Evolutionary conservation across 257 asterid species (phyloP).

Genomic region (Solanum etuberosum): DNA sequence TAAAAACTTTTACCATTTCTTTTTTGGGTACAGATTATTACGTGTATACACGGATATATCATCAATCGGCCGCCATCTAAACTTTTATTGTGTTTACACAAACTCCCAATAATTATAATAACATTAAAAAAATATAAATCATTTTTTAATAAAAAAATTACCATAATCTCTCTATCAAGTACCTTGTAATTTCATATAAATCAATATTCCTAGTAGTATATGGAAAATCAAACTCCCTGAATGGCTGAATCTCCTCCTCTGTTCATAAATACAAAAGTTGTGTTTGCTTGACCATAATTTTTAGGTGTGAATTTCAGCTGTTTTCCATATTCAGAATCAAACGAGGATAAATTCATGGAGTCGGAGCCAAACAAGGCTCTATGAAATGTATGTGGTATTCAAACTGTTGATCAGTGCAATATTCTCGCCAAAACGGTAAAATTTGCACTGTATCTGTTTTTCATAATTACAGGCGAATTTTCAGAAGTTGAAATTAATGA

Average conservation of each 20-base stretch:
- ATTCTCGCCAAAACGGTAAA: conserved; percentile 6
- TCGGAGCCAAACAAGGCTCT: conserved; percentile 34
- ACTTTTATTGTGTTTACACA: background rate
- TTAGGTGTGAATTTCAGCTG: background rate
- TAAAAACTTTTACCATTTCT: background rate
- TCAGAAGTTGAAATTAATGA: background rate
- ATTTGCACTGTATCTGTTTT: background rate
- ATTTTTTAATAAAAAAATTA: background rate
- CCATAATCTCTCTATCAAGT: background rate
- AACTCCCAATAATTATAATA: background rate
- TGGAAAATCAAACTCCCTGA: background rate
- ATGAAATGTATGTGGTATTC: conserved; percentile 62
- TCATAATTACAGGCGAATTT: background rate
- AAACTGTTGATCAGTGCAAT: conserved; percentile 12
- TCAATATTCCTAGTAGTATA: background rate
- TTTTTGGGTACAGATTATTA: background rate
- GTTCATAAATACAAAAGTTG: background rate
- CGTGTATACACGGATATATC: background rate
- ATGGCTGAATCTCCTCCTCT: background rate
- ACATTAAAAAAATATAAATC: background rate
- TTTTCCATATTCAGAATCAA: background rate
- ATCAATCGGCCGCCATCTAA: background rate
- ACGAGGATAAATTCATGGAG: background rate
- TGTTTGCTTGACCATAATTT: background rate
- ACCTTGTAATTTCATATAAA: background rate